Evolutionary conservation across 352 stramenopile species (phyloP).

Genomic region (Globisporangium barbulae): DNA sequence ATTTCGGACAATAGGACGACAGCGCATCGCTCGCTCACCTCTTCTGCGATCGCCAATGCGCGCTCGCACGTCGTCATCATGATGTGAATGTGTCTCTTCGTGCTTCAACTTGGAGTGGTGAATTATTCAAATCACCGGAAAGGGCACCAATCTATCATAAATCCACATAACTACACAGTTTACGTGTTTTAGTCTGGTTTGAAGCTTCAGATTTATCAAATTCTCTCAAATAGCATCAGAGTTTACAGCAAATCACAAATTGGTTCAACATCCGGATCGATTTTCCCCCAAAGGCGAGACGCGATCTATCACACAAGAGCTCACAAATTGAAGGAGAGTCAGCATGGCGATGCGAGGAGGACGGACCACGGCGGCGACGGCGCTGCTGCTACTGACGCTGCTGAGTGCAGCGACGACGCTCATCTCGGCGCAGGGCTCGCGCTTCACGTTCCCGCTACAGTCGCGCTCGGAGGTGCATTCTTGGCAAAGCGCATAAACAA

Average conservation of each 20-base stretch:
- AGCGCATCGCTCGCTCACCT: not conserved
- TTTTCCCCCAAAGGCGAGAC: not conserved
- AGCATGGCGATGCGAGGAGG: slow-evolving; percentile 10
- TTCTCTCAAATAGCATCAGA: too few species aligned
- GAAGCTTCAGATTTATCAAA: too few species aligned
- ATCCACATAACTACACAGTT: too few species aligned
- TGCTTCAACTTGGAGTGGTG: not conserved
- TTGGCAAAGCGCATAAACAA: not conserved
- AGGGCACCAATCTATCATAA: too few species aligned
- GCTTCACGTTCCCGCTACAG: slow-evolving; percentile 47
- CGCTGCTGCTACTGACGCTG: slow-evolving; percentile 17
- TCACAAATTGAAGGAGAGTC: slow-evolving; percentile 1
- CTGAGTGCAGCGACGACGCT: slow-evolving; percentile 19
- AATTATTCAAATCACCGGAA: too few species aligned
- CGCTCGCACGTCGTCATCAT: not conserved
- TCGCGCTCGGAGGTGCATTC: slow-evolving; percentile 33
- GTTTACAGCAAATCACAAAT: too few species aligned
- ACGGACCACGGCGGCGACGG: slow-evolving; percentile 11
- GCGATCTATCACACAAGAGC: slow-evolving; percentile 9
- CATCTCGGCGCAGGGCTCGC: slow-evolving; percentile 25
- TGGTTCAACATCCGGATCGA: too few species aligned
- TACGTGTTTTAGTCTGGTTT: too few species aligned
- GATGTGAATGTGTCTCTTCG: not conserved
- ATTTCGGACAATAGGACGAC: not conserved
- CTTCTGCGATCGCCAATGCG: not conserved